Evolutionary conservation across 2,329 filamentous ascomycete genomes (phyloP), one percentile per base, ranked within the genome.

Genomic region (Bipolaris bicolor): DNA sequence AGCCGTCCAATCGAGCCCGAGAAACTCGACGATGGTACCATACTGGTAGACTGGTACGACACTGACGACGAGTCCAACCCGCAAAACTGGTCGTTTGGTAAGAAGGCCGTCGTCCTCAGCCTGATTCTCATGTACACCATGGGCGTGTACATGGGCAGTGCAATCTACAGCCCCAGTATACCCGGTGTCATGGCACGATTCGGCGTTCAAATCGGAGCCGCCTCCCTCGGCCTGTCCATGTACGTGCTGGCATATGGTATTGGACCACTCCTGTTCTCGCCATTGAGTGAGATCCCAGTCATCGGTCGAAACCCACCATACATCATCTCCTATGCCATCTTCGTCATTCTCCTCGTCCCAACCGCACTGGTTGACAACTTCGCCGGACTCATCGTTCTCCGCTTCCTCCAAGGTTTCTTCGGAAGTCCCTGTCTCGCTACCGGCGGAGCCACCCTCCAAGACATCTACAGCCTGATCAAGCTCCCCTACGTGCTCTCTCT

Each of bases 231-330:
- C 0, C 78, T 89, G 5, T 81, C 85, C 0, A 80, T 89, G 56
- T 89, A 88, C 66, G 86, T 89, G 1, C 75, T 88, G 0, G 87
- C 85, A 1, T 79, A 80, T 60, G 87, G 88, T 11, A 75, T 87
- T 15, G 88, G 88, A 0, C 88, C 88, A 0, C 74, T 90, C 24
- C 60, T 91, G 22, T 90, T 86, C 75, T 86, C 86, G 0, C 89
- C 89, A 0, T 74, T 91, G 40, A 84, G 81, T 47, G 89, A 91
- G 75, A 84, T 91, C 20, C 87, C 88, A 0, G 70, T 81, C 44
- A 83, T 91, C 49, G 89, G 89, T 2, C 81, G 89, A 6, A 90
- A 88, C 65, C 84, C 85, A 0, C 83, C 88, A 5, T 91, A 91
- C 73, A 83, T 89, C 34, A 71, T 84, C 62, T 88, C 88, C 9